Evolutionary conservation across 106 monocot genomes (phyloP), one percentile per base, ranked within the genome.

Genomic region (Allium cepa): DNA sequence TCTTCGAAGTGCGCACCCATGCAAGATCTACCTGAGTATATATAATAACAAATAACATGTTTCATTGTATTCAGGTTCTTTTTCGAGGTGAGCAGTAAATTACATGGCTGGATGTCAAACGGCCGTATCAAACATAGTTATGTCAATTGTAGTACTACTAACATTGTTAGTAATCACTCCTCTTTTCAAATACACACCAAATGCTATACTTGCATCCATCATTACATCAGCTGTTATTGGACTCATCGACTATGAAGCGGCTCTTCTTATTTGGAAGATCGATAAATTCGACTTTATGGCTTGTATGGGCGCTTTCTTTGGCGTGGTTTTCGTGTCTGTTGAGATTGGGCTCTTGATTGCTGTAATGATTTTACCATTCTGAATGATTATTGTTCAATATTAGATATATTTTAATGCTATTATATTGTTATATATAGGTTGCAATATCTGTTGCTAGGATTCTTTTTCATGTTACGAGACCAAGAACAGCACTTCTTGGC

Each of bases 161-260:
- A 90, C 94, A 0, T 56, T 94, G 76, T 4, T 50, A 46, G 7
- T 84, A 17, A 87, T 94, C 69, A 94, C 94, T 53, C 94, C 90
- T 18, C 78, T 94, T 64, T 94, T 94, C 75, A 83, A 90, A 66
- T 94, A 90, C 80, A 94, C 94, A 1, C 94, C 94, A 36, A 94
- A 94, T 77, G 94, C 94, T 16, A 82, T 90, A 46, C 78, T 94
- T 55, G 22, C 94, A 9, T 67, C 94, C 0, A 94, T 94, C 63
- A 94, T 94, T 60, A 94, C 90, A 26, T 78, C 75, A 14, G 94
- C 94, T 1, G 94, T 94, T 47, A 68, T 84, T 53, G 73, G 85
- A n/a, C 75, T 94, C 2, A 71, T 94, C 51, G 94, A 94, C 61
- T 80, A 63, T 13, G 63, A 90, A 14, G 87, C 84, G 17, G 94